Evolutionary conservation across 2,329 filamentous ascomycete genomes (phyloP), one percentile per base, ranked within the genome.

Genomic region (Chaetomium strumarium): DNA sequence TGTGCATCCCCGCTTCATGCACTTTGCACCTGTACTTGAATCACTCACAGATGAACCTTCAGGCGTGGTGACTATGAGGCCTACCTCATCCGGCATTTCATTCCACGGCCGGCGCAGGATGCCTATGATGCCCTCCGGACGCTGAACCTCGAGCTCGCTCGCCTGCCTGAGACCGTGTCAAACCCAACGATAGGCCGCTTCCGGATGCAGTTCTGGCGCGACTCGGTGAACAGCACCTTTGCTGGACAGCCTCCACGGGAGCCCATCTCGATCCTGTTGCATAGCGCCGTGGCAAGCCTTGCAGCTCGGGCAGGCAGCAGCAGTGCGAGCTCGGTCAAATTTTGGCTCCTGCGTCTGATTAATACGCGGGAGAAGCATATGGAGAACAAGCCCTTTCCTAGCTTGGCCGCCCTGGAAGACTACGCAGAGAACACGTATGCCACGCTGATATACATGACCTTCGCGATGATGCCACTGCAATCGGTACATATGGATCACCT

Each of bases 361-460:
- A 85, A 79, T 64, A 86, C 90, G 5, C 79, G 93, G 48, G 89
- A 95, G 69, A 84, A 87, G 63, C 82, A 91, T 62, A 83, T 96
- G 70, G 84, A 85, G 38, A 93, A 95, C 66, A 81, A 86, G 19
- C 90, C 92, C 0, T 96, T 90, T 64, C 74, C 86, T 0, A 86
- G 73, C 45, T 68, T 97, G 42, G 77, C 80, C 2, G 79, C 83
- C 1, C 72, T 97, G 47, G 93, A 99, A 65, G 85, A 83, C 43
- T 96, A 97, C 65, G 89, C 89, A 1, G 93, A 99, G 70, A 90
- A 90, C 62, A 97, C 93, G 1, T 97, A 97, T 70, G 90, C 90
- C 16, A 95, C 90, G 0, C 75, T 97, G 41, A 82, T 95, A 70
- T 99, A 99, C 67, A 78, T 95, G 57, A 92, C 87, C 0, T 73